Conservation (phyloP, 2,329 filamentous ascomycete genomes). For the Ceratocystis ficicola region DNA sequence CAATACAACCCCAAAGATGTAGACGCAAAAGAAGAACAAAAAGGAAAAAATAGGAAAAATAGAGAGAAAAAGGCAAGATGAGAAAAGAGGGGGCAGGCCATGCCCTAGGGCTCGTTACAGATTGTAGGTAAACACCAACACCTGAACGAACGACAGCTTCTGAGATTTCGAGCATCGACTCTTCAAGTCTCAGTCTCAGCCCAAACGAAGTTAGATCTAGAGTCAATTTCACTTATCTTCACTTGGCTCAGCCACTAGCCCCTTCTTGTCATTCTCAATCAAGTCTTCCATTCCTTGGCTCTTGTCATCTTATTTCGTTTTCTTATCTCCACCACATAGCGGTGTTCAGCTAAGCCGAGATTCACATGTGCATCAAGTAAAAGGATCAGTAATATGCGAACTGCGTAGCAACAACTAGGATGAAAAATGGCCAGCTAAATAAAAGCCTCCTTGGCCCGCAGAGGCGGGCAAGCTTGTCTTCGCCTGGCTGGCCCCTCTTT, state of each 20-base stretch:
- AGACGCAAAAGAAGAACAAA: neutral
- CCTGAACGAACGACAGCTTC: neutral
- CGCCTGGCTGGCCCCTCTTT: neutral
- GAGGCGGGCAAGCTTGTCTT: too few species aligned
- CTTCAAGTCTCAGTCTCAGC: neutral
- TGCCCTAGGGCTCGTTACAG: too few species aligned
- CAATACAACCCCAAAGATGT: neutral
- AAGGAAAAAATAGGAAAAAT: neutral
- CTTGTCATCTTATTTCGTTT: neutral
- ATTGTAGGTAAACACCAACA: too few species aligned
- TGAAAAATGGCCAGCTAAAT: too few species aligned
- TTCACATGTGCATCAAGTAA: neutral
- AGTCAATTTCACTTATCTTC: too few species aligned
- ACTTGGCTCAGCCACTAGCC: too few species aligned
- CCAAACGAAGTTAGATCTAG: neutral
- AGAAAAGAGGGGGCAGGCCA: neutral
- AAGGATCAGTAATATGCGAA: neutral
- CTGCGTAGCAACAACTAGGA: too few species aligned
- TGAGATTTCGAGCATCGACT: neutral
- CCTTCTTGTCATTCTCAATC: neutral
- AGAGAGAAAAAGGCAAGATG: neutral
- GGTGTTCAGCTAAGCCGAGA: neutral
- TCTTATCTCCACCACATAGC: neutral
- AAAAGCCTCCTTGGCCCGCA: too few species aligned
- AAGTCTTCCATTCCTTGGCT: neutral